Conservation (phyloP, 306 rosid genomes). For the Aeschynomene evenia region DNA sequence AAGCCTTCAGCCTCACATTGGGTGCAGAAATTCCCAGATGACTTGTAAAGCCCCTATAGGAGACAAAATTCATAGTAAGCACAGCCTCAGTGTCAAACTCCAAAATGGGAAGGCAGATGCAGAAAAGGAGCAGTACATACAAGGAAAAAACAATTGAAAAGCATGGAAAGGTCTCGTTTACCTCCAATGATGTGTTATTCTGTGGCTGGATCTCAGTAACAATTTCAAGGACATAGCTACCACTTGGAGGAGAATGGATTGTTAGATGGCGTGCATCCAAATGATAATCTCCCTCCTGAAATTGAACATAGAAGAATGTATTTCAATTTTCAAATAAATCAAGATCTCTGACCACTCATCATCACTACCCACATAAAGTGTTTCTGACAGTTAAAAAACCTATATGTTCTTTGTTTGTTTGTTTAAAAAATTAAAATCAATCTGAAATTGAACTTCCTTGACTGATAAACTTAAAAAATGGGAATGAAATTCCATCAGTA, state of each 20-base stretch:
- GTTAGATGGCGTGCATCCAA: slow-evolving; percentile 76
- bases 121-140: neutral
- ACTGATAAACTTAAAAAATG: slow-evolving; percentile 1
- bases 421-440: neutral
- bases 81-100: neutral
- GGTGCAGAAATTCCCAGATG: slow-evolving; percentile 96
- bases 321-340: slow-evolving; percentile 8
- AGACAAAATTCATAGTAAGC: slow-evolving; percentile 35
- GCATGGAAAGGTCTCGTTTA: slow-evolving; percentile 27
- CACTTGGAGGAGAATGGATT: slow-evolving; percentile 65
- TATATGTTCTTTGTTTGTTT: neutral
- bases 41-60: slow-evolving; percentile 83
- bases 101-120: neutral
- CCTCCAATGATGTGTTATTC: slow-evolving; percentile 94
- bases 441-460: slow-evolving; percentile 18
- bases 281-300: slow-evolving; percentile 66
- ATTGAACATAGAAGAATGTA: slow-evolving; percentile 6
- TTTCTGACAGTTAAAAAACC: slow-evolving; percentile 12
- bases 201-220: slow-evolving; percentile 73
- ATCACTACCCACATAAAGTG: neutral
- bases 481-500: slow-evolving; percentile 19
- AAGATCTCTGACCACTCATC: slow-evolving; percentile 19
- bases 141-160: neutral
- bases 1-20: slow-evolving; percentile 99
- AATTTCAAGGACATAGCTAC: slow-evolving; percentile 74